phyloP scores from a whole-genome alignment of 2,329 filamentous ascomycete species.

The Polychaeton citri region DNA sequence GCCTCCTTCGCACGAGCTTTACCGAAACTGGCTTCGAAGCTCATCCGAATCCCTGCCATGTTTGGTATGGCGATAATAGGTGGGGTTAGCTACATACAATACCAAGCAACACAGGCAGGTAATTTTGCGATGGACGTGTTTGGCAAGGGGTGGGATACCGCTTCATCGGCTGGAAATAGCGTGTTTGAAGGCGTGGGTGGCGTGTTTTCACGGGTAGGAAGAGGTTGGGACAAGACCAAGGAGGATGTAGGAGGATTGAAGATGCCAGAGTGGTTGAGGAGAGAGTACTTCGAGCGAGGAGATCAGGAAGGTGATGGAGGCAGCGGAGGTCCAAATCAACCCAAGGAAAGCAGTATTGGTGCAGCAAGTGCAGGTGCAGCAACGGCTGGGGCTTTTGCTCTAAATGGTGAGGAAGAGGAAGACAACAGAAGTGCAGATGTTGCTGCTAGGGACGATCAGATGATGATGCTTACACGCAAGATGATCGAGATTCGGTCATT shows the following conservation, averaged over 20 bases:
- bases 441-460: constrained; percentile 80
- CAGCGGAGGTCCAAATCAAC: constrained; percentile 26
- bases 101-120: constrained; percentile 75
- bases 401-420: constrained; percentile 54
- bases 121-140: constrained; percentile 67
- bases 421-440: constrained; percentile 49
- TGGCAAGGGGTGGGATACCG: constrained; percentile 56
- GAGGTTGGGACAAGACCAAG: constrained; percentile 73
- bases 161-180: constrained; percentile 53
- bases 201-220: constrained; percentile 64
- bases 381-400: constrained; percentile 65
- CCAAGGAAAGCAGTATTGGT: constrained; percentile 29
- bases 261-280: constrained; percentile 63
- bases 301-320: constrained; percentile 18
- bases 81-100: constrained; percentile 83
- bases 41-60: constrained; percentile 75
- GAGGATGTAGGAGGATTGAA: constrained; percentile 46
- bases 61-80: constrained; percentile 82
- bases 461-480: constrained; percentile 98
- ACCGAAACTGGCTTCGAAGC: constrained; percentile 82
- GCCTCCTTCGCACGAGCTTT: constrained; percentile 56
- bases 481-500: constrained; percentile 98
- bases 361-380: constrained; percentile 54
- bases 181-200: constrained; percentile 60
- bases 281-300: constrained; percentile 32